A percentile compares a stretch with the other conserved stretches of the same genome.
Conservation (phyloP, 495 filamentous ascomycete species). For the Rusavskia elegans region DNA sequence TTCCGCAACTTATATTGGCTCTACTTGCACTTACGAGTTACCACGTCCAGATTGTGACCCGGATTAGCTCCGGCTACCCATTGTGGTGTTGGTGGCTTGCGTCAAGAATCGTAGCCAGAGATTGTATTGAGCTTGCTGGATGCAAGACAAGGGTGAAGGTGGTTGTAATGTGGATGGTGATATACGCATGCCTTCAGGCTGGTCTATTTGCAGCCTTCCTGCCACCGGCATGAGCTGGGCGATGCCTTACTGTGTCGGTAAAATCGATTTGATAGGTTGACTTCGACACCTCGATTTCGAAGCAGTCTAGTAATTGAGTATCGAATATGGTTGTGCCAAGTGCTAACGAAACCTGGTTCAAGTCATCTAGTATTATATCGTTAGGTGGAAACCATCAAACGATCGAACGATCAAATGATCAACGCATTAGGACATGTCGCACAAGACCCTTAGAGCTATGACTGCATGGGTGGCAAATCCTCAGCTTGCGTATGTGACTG, state of each 20-base stretch:
- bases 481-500: constrained; percentile 8
- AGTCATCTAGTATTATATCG: too few species aligned
- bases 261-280: too few species aligned
- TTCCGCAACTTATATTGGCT: constrained; percentile 57
- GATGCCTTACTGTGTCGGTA: not conserved
- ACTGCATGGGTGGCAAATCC: not conserved
- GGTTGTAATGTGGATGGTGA: constrained; percentile 50
- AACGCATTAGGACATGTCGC: too few species aligned
- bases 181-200: constrained; percentile 69
- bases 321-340: too few species aligned
- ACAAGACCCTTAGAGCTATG: too few species aligned
- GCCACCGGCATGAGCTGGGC: constrained; percentile 50
- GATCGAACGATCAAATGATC: too few species aligned
- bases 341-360: too few species aligned
- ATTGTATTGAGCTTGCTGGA: constrained; percentile 10
- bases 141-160: constrained; percentile 17
- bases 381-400: too few species aligned
- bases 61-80: constrained; percentile 77
- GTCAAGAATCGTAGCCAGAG: constrained; percentile 19
- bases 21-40: constrained; percentile 58
- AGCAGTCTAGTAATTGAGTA: too few species aligned
- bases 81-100: constrained; percentile 78
- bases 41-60: constrained; percentile 85
- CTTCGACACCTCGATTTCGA: too few species aligned
- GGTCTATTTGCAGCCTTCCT: constrained; percentile 84